These are phyloP conservation scores for Penicillium soppii DNA, from an alignment of 495 filamentous ascomycete genomes.

Conservation along the genomic window DNA sequence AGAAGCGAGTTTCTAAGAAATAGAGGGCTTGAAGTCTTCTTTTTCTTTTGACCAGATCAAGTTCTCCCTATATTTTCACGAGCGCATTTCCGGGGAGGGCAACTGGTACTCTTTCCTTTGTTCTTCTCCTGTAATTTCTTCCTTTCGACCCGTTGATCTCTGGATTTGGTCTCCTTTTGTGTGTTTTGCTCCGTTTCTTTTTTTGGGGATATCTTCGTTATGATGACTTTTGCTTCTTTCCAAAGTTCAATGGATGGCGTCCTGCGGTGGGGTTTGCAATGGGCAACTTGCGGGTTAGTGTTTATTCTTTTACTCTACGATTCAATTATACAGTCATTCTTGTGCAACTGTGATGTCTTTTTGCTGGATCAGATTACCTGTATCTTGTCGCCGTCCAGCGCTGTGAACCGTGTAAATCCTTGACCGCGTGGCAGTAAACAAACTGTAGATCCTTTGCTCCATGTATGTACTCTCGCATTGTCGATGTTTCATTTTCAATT, in stretches of 20 bases:
- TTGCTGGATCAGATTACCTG: neutral
- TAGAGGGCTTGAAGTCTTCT: conserved; percentile 21
- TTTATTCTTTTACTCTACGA: conserved; percentile 9
- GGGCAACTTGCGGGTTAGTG: conserved; percentile 30
- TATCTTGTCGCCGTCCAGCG: too few relatives aligned
- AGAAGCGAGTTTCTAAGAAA: conserved; percentile 63
- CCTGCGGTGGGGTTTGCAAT: conserved; percentile 40
- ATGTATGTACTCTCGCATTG: neutral
- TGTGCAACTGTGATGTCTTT: conserved; percentile 16
- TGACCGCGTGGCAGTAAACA: neutral
- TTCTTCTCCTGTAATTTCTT: conserved; percentile 34
- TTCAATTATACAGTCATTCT: neutral
- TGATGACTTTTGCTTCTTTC: conserved; percentile 30
- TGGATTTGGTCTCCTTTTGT: conserved; percentile 26
- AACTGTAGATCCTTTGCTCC: neutral
- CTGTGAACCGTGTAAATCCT: neutral
- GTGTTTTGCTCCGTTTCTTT: conserved; percentile 30
- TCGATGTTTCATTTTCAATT: neutral
- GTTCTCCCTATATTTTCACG: conserved; percentile 27
- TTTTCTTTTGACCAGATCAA: conserved; percentile 20
- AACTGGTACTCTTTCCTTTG: conserved; percentile 14
- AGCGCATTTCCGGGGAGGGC: conserved; percentile 28
- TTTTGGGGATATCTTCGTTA: conserved; percentile 38
- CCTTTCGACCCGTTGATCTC: conserved; percentile 23
- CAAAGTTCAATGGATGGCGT: conserved; percentile 42